phyloP scores from a whole-genome alignment of 176 grass and related monocot genomes.

The Cenchrus americanus region DNA sequence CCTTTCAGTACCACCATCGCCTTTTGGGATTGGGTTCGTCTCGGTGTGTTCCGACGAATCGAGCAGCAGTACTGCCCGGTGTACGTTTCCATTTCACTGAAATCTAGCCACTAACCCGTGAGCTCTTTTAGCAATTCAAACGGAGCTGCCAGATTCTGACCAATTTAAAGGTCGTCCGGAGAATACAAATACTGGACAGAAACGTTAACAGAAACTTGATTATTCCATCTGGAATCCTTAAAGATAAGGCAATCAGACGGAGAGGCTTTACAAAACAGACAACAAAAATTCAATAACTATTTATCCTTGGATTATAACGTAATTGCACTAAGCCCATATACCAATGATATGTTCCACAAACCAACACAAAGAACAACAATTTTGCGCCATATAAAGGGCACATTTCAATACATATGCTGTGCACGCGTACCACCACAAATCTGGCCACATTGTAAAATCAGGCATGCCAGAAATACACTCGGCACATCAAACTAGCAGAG shows the following conservation, averaged over 20 bases:
- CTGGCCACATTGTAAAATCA: constrained; percentile 48
- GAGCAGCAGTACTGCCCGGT: neutral
- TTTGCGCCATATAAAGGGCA: neutral
- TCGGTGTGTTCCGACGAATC: neutral
- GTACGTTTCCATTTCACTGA: neutral
- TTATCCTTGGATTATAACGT: constrained; percentile 9
- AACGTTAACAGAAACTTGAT: neutral
- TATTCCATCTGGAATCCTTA: neutral
- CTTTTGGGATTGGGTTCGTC: neutral
- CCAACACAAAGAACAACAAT: neutral
- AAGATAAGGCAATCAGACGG: neutral
- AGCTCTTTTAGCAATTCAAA: neutral
- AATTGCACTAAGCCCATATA: neutral
- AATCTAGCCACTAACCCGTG: neutral
- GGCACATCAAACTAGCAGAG: constrained; percentile 29
- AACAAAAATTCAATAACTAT: neutral
- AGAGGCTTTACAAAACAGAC: neutral
- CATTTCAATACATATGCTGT: neutral
- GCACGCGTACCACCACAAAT: neutral
- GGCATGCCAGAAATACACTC: constrained; percentile 34
- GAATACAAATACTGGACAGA: neutral
- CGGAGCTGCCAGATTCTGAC: neutral
- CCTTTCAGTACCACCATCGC: neutral
- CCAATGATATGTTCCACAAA: constrained; percentile 2
- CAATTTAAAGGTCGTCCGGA: neutral